These are phyloP conservation scores for Pleurotus citrinopileatus DNA, from an alignment of 768 basidiomycete species.

Conservation along the genomic window DNA sequence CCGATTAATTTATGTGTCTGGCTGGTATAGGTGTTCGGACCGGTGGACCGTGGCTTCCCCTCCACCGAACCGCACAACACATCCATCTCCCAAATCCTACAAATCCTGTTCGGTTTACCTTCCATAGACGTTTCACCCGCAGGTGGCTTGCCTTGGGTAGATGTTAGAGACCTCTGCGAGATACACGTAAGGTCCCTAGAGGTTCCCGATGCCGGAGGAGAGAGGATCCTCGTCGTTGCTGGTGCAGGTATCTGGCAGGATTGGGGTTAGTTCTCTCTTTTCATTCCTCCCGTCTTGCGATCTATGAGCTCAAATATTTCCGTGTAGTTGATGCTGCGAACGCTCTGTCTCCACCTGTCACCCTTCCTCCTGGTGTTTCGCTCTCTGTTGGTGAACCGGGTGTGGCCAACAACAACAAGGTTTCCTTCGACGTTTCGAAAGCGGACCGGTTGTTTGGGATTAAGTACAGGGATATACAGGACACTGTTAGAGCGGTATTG, in stretches of 20 bases:
- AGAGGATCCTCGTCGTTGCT: conserved; percentile 29
- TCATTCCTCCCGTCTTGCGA: not conserved
- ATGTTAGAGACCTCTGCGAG: conserved; percentile 48
- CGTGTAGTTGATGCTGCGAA: conserved; percentile 14
- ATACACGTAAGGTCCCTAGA: conserved; percentile 52
- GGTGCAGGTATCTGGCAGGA: conserved; percentile 18
- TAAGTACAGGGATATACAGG: conserved; percentile 11
- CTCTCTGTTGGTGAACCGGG: not conserved
- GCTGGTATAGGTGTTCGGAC: conserved; percentile 31
- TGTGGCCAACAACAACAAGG: not conserved
- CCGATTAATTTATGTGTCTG: not conserved
- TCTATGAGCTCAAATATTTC: not conserved
- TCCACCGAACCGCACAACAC: conserved; percentile 29
- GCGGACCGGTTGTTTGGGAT: conserved; percentile 10
- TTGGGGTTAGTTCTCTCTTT: conserved; percentile 17
- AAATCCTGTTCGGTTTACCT: conserved; percentile 23
- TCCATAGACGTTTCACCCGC: conserved; percentile 14
- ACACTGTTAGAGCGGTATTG: conserved; percentile 7
- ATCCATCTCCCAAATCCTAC: conserved; percentile 31
- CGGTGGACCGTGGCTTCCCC: conserved; percentile 32
- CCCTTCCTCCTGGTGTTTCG: not conserved
- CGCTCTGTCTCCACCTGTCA: not conserved
- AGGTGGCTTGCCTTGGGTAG: conserved; percentile 30
- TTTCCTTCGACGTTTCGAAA: conserved; percentile 10
- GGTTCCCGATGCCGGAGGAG: conserved; percentile 44